Evolutionary conservation across 495 filamentous ascomycete species (phyloP), one percentile per base, ranked within the genome.

Genomic region (Saxophila tyrrhenica): DNA sequence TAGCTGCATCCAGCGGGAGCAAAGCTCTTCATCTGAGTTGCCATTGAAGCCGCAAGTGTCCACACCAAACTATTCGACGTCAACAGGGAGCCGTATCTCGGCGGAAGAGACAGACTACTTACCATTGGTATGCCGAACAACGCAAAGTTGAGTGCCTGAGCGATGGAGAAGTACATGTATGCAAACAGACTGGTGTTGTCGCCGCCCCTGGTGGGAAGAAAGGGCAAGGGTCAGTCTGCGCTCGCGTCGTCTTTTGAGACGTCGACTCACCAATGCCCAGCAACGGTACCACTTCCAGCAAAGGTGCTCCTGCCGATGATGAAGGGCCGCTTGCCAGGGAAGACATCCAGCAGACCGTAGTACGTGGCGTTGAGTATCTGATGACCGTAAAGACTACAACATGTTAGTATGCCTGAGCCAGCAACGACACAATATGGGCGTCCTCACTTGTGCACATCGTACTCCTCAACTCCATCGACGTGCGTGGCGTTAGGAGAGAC

Each of bases 81-180:
- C 25, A 50, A 24, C 47, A 13, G 5, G 29, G 5, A 13, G 29
- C 13, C 13, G 29, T 5, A 35, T 35, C 5, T 35, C 29, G 9
- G 19, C 16, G 13, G 10, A n/a, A 50, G 24, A 15, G 2, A 60
- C 20, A 13, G 21, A 25, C 22, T 45, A 46, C 87, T 87, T 55
- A 91, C 89, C 86, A 94, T 91, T 7, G 88, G 88, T 16, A 94
- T 83, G 45, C 86, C 87, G 56, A 89, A 91, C 7, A 94, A 75
- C 13, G 79, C 82, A 71, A 89, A 90, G 1, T 80, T 82, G 0
- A 94, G 69, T 0, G 85, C 87, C 65, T 94, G 88, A 0, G 86
- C 77, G 63, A 94, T 94, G 24, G 81, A 81, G 65, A 87, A 85
- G 69, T 71, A 84, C 54, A 57, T 57, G 44, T 58, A 63, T 10